Evolutionary conservation across 2,329 filamentous ascomycete species (phyloP).

Genomic region (Venturia pyrina): DNA sequence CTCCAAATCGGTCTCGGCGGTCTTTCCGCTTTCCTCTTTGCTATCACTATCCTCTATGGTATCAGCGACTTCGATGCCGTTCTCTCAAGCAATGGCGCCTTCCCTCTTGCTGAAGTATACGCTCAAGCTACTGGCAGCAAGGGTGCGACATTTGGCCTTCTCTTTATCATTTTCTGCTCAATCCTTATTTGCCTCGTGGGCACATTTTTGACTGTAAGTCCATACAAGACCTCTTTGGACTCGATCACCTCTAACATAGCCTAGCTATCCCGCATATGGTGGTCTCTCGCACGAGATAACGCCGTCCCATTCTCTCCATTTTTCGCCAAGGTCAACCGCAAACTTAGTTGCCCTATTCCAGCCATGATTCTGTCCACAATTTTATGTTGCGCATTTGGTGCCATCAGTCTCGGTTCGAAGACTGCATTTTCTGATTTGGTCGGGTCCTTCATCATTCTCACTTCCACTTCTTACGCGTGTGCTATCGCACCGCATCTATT

Average conservation of each 20-base stretch:
- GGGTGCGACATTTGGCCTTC: slow-evolving; percentile 25
- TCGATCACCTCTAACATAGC: not conserved
- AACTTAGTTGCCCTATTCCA: slow-evolving; percentile 48
- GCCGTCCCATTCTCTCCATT: slow-evolving; percentile 47
- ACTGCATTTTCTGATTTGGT: slow-evolving; percentile 49
- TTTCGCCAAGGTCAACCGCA: slow-evolving; percentile 44
- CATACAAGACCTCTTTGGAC: slow-evolving; percentile 5
- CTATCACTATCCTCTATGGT: slow-evolving; percentile 29
- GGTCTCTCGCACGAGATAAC: slow-evolving; percentile 49
- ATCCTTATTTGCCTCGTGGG: slow-evolving; percentile 40
- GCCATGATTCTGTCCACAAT: slow-evolving; percentile 46
- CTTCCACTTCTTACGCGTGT: slow-evolving; percentile 41
- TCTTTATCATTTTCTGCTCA: slow-evolving; percentile 44
- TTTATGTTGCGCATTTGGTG: slow-evolving; percentile 33
- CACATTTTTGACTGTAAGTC: slow-evolving; percentile 41
- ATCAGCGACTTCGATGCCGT: slow-evolving; percentile 23
- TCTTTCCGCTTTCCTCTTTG: slow-evolving; percentile 6
- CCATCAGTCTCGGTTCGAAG: slow-evolving; percentile 45
- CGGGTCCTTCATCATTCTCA: slow-evolving; percentile 49
- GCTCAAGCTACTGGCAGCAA: slow-evolving; percentile 32
- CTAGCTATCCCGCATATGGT: slow-evolving; percentile 29
- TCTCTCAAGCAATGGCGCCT: slow-evolving; percentile 38
- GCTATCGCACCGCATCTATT: slow-evolving; percentile 44
- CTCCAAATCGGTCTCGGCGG: slow-evolving; percentile 3
- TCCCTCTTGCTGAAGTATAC: slow-evolving; percentile 60